Conservation (phyloP, 1,139 yeast genomes). For the Geotrichum aggregatum region DNA sequence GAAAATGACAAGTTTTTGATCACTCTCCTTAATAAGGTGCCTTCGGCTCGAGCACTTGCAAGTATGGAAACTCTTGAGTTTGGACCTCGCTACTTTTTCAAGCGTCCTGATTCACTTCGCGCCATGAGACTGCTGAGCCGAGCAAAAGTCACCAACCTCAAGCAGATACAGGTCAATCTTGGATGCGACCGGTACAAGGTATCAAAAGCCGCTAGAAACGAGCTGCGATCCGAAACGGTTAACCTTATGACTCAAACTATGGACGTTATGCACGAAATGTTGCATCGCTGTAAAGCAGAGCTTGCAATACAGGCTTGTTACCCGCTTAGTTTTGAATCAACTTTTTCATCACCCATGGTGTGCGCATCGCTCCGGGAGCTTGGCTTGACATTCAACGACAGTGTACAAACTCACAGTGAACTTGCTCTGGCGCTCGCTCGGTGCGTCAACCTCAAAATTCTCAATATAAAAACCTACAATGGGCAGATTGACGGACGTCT, state of each 20-base stretch:
- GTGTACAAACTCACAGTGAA: slow-evolving; percentile 19
- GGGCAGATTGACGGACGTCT: slow-evolving; percentile 19
- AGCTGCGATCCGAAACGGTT: slow-evolving; percentile 9
- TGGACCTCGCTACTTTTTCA: slow-evolving; percentile 18
- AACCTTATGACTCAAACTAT: slow-evolving; percentile 19
- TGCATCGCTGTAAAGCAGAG: slow-evolving; percentile 19
- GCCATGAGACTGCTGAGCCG: slow-evolving; percentile 18
- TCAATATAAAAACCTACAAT: slow-evolving; percentile 20
- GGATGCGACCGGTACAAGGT: slow-evolving; percentile 20
- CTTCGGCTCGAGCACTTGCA: slow-evolving; percentile 18
- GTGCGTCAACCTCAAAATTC: slow-evolving; percentile 19
- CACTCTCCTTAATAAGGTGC: slow-evolving; percentile 15
- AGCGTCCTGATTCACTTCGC: slow-evolving; percentile 17
- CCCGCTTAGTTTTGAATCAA: slow-evolving; percentile 19
- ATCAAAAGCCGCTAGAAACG: slow-evolving; percentile 18
- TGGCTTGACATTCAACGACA: slow-evolving; percentile 19
- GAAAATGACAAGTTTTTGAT: slow-evolving; percentile 13
- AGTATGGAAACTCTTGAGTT: slow-evolving; percentile 18
- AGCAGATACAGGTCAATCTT: slow-evolving; percentile 19
- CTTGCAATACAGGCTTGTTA: slow-evolving; percentile 20
- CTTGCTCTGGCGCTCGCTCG: slow-evolving; percentile 17
- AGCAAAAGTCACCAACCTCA: slow-evolving; percentile 18
- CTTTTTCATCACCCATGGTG: slow-evolving; percentile 17
- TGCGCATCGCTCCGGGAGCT: slow-evolving; percentile 17
- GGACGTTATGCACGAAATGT: slow-evolving; percentile 18